Percentiles rank a stretch among this genome's conserved stretches.
Conservation (phyloP, 441 rosid genomes). For the Populus tomentosa region DNA sequence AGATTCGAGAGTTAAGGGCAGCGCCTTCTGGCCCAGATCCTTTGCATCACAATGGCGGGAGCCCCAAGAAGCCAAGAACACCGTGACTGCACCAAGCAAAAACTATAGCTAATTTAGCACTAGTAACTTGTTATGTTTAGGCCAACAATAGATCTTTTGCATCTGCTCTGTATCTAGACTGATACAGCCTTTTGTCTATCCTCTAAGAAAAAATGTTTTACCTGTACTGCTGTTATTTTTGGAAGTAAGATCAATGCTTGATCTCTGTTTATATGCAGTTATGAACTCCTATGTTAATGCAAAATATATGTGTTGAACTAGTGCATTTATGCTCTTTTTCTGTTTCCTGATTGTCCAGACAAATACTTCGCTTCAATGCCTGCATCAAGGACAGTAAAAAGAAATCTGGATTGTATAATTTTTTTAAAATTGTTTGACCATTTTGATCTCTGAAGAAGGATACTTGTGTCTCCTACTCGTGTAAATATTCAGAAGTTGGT, state of each 20-base stretch:
- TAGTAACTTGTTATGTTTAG: background rate
- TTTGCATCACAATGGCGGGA: constrained; percentile 59
- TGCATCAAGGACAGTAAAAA: background rate
- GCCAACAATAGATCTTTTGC: background rate
- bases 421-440: too few relatives aligned
- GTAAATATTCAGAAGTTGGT: too few relatives aligned
- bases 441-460: too few relatives aligned
- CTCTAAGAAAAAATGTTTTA: background rate
- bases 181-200: background rate
- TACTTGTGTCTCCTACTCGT: too few relatives aligned
- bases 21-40: constrained; percentile 83
- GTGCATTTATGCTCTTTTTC: background rate
- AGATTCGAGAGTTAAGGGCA: constrained; percentile 37
- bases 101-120: background rate
- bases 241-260: background rate
- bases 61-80: constrained; percentile 51
- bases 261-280: background rate
- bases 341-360: background rate
- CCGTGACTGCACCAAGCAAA: constrained; percentile 26
- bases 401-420: too few relatives aligned
- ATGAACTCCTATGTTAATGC: background rate
- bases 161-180: background rate
- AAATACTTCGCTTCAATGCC: background rate
- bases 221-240: background rate
- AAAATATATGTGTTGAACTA: background rate